Percentiles rank a stretch among this genome's conserved stretches.
Evolutionary conservation across 768 basidiomycete species (phyloP).

Genomic region (Pleurotus citrinopileatus): DNA sequence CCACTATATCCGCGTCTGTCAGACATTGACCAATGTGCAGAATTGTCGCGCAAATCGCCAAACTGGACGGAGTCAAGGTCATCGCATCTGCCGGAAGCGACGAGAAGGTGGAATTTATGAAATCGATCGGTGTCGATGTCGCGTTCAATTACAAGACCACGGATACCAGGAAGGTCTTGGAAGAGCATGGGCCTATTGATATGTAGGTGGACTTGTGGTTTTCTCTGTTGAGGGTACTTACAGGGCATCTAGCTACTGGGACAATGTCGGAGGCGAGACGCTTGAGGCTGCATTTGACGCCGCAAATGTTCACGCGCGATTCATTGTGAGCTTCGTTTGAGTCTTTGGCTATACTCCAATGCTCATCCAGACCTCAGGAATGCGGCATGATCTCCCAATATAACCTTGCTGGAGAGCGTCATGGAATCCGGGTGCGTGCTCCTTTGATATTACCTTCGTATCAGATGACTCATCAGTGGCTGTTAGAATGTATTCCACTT

Average conservation of each 20-base stretch:
- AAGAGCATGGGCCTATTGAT: conserved; percentile 51
- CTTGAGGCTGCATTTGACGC: conserved; percentile 31
- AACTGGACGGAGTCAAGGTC: conserved; percentile 43
- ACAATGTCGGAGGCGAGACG: conserved; percentile 48
- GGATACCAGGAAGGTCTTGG: conserved; percentile 40
- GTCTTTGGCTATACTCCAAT: neutral
- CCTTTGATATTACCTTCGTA: neutral
- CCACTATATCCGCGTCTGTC: no score
- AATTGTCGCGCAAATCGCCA: conserved; percentile 35
- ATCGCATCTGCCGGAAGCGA: conserved; percentile 63
- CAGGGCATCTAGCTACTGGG: conserved; percentile 21
- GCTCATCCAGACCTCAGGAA: neutral
- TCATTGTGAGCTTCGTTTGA: conserved; percentile 30
- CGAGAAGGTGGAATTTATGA: conserved; percentile 55
- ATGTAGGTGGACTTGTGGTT: conserved; percentile 41
- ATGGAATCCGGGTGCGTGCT: conserved; percentile 5
- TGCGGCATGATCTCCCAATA: conserved; percentile 9
- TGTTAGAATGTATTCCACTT: conserved; percentile 36
- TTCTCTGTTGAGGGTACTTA: neutral
- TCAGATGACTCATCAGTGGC: neutral
- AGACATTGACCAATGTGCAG: no score
- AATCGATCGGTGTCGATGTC: conserved; percentile 52
- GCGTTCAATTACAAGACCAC: conserved; percentile 63
- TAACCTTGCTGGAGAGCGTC: conserved; percentile 6
- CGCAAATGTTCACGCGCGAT: conserved; percentile 35